Conservation (phyloP, 169 alveolate genomes). For the Plasmodium reichenowi region DNA sequence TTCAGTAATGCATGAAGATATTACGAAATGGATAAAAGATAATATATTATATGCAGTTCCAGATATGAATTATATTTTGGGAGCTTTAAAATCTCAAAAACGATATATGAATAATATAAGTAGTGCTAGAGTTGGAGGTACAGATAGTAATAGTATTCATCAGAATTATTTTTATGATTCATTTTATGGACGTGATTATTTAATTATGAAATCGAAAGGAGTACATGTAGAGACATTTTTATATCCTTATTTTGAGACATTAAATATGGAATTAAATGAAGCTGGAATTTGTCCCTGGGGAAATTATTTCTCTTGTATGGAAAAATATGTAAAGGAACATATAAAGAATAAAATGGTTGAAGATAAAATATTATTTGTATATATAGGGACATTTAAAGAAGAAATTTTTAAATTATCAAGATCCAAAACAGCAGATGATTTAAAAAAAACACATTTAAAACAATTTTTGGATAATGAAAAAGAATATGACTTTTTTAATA, state of each 20-base stretch:
- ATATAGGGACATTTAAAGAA: constrained; percentile 55
- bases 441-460: constrained; percentile 55
- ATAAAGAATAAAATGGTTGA: not conserved
- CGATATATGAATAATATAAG: too few relatives aligned
- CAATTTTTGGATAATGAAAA: constrained; percentile 31
- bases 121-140: too few relatives aligned
- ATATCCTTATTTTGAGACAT: constrained; percentile 67
- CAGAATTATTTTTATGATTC: constrained; percentile 43
- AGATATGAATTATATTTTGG: constrained; percentile 33
- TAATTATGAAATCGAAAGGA: constrained; percentile 63
- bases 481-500: constrained; percentile 54
- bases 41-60: constrained; percentile 62
- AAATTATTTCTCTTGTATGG: constrained; percentile 53
- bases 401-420: constrained; percentile 60
- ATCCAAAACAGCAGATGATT: constrained; percentile 41
- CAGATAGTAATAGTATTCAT: too few relatives aligned
- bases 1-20: constrained; percentile 24
- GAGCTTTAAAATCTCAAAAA: constrained; percentile 14
- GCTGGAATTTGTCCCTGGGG: constrained; percentile 10
- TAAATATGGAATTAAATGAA: constrained; percentile 51
- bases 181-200: constrained; percentile 62
- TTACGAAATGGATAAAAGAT: constrained; percentile 33
- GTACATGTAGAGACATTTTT: constrained; percentile 65
- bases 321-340: constrained; percentile 13
- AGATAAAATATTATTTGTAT: constrained; percentile 40